Evolutionary conservation across 768 basidiomycete species (phyloP), one percentile per base, ranked within the genome.

Genomic region (Pleurotus cornucopiae): DNA sequence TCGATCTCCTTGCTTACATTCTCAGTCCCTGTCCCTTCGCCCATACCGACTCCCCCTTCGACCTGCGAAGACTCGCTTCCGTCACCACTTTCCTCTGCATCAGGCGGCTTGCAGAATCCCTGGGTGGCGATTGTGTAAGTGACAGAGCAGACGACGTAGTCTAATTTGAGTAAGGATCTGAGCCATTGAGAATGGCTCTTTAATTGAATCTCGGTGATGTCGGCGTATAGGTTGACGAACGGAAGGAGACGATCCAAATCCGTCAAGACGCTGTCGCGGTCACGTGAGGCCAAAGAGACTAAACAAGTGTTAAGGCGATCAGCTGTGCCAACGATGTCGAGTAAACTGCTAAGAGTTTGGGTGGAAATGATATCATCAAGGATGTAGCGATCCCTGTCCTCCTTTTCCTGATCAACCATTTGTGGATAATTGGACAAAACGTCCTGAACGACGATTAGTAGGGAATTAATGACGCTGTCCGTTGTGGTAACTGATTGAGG

Each of bases 1-100:
- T 95, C 87, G 53, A 98, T 94, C 66, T 98, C 91, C 63, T 94
- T 88, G 76, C 91, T 94, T 56, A 94, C 88, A 63, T 98, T 89
- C 67, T 96, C 83, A 26, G 76, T 74, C 0, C 97, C 97, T 2
- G 80, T 75, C 1, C 97, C 97, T 61, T 90, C 85, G 2, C 97
- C 97, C 51, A 99, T 72, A 3, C 97, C 97, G 2, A 89, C 82
- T 4, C 96, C 96, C 37, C 79, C 90, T 5, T 77, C 76, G 20
- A 74, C 71, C n/a, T 77, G 75, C 6, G 73, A 68, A 13, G 76
- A 73, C 16, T 77, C 82, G 3, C 78, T 80, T 2, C 69, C 77
- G 4, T 73, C 74, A 1, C 71, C 81, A 14, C 72, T 73, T 38
- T 87, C 86, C 4, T 85, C 81, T 12, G 66, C 67, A 20, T 98